Base-by-base conservation (phyloP, 768 basidiomycete genomes). In the Russula emetica region DNA sequence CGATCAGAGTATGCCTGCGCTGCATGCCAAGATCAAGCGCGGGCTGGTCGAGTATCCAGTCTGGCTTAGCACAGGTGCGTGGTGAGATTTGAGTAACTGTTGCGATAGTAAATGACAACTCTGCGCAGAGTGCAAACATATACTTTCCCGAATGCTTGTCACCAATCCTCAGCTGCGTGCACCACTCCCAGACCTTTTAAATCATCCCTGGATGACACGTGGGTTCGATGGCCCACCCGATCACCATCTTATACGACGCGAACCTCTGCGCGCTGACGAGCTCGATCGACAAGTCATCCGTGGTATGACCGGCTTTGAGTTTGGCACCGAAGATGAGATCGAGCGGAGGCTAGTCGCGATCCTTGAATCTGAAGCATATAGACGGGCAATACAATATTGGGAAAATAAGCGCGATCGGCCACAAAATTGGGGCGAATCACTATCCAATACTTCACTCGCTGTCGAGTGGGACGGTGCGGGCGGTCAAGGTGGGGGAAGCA, bases 21-120 rank as follows among this genome's bases (percentile, higher is more conserved):
- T 99, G 58, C 97, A 98, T 73, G 97, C 97, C 28, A 99, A 98
- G 78, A 99, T 99, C 76, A 99, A 99, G 75, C 86, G 95, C 5
- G 96, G 97, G 0, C 77, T 94, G 45, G 95, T 98, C 36, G 97
- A 99, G 71, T 98, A 98, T 71, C 96, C 96, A 0, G 90, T 91
- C 2, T 99, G 97, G 97, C 79, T 98, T 18, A 94, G 90, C 69
- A 84, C 90, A 67, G 94, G 93, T 94, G 73, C 71, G 85, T 80
- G 8, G 54, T 58, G 55, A 45, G 45, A 36, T 45, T 26, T 1
- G 60, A 59, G 0, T 32, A 18, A 5, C 28, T 9, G 45, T 10
- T 10, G 20, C 52, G 26, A 32, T n/a, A 18, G 16, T 45, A 44
- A 54, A 38, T 14, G 10, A 53, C 54, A 54, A 62, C 42, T 47